Evolutionary conservation across 805 yeast genomes (phyloP), one percentile per base, ranked within the genome.

Genomic region (Helenozyma rhizophorensis): DNA sequence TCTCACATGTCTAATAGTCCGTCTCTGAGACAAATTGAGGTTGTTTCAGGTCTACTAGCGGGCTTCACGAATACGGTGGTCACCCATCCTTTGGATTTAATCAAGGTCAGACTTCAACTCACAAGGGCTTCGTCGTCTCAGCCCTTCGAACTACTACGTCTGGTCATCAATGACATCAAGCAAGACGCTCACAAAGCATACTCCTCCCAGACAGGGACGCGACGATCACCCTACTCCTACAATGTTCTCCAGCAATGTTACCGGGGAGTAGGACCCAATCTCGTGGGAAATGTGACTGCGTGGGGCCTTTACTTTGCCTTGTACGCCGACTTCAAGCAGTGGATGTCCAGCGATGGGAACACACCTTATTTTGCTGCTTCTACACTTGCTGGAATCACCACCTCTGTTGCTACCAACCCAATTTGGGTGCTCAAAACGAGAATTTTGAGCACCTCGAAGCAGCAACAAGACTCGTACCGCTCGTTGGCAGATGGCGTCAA

Each of bases 361-460:
- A 31, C 54, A 4, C 55, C 53, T 28, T 66, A 55, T 38, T 63
- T 65, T 32, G 50, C 58, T 4, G 56, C 67, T 6, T 60, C 67
- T 2, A 37, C 64, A 2, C 24, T 60, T 12, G 88, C 97, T 0
- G 98, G 98, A 0, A 50, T 78, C 25, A 49, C 78, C 4, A 86
- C 96, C 0, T 74, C 94, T 1, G 34, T 86, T 0, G 25, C 84
- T 11, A 89, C 98, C 1, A 93, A 88, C 52, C 98, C 98, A 1
- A 73, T 90, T 9, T 90, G 98, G 98, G 96, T 93, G 1, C 56
- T 93, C 13, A 93, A 93, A 57, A 93, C 98, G 0, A 69, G 97
- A 40, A 81, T 90, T 44, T 68, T 89, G 48, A 78, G 88, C 13
- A 73, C 75, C 2, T 58, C 73, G 2, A 58, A 61, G 23, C 39